phyloP scores from a whole-genome alignment of 1,284 basidiomycete species.

The Cutaneotrichosporon sp. region DNA sequence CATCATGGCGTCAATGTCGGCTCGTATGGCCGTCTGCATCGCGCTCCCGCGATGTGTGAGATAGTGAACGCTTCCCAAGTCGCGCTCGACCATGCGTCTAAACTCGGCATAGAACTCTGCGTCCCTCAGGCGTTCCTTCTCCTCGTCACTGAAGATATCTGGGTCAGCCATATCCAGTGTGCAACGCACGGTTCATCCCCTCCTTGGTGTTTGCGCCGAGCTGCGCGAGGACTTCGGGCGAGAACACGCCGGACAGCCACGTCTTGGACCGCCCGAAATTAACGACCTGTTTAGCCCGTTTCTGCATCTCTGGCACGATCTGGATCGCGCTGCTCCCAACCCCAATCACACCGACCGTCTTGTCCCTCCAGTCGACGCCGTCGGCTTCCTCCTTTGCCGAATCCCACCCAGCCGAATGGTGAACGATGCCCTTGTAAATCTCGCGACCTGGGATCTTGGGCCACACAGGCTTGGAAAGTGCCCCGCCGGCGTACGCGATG shows the following conservation, averaged over 20 bases:
- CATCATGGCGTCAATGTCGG: slow-evolving; percentile 24
- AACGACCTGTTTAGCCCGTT: slow-evolving; percentile 16
- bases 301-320: slow-evolving; percentile 34
- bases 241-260: slow-evolving; percentile 37
- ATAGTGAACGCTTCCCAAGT: slow-evolving; percentile 34
- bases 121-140: slow-evolving; percentile 27
- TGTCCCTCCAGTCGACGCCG: slow-evolving; percentile 25
- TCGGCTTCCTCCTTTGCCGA: slow-evolving; percentile 19
- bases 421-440: slow-evolving; percentile 34
- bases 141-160: slow-evolving; percentile 35
- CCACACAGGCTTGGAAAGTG: slow-evolving; percentile 37
- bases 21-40: slow-evolving; percentile 1
- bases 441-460: slow-evolving; percentile 33
- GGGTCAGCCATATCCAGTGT: background rate
- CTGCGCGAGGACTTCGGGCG: slow-evolving; percentile 20
- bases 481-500: slow-evolving; percentile 39
- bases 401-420: slow-evolving; percentile 36
- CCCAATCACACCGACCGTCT: slow-evolving; percentile 24
- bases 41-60: slow-evolving; percentile 27
- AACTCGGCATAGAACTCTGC: slow-evolving; percentile 30
- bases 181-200: slow-evolving; percentile 18
- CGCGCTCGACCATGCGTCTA: slow-evolving; percentile 38
- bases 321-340: slow-evolving; percentile 26
- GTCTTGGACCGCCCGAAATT: slow-evolving; percentile 21
- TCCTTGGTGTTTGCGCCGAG: slow-evolving; percentile 15